A percentile compares a stretch with the other conserved stretches of the same genome.
Conservation (phyloP, 176 grass and related monocot species). For the Raddia guianensis region DNA sequence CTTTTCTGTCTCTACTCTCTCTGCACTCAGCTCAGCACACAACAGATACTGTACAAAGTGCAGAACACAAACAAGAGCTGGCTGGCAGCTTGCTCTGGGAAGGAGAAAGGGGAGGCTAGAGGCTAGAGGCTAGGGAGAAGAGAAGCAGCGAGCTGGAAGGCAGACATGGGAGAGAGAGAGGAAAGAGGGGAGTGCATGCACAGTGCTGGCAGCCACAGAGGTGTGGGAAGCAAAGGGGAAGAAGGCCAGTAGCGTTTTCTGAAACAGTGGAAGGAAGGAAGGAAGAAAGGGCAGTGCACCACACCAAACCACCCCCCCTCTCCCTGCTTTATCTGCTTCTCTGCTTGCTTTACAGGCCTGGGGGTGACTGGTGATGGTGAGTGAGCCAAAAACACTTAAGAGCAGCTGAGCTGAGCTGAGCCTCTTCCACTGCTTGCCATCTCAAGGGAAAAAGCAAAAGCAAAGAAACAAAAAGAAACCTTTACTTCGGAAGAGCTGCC, state of each 20-base stretch:
- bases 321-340: constrained; percentile 15
- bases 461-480: background rate
- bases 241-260: constrained; percentile 15
- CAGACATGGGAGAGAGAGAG: constrained; percentile 43
- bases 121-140: background rate
- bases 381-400: background rate
- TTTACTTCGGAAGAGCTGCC: background rate
- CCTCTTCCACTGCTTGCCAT: background rate
- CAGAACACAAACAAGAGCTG: constrained; percentile 35
- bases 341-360: constrained; percentile 29
- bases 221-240: constrained; percentile 31
- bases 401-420: background rate
- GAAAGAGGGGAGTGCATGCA: constrained; percentile 12
- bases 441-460: background rate
- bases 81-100: background rate
- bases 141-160: background rate
- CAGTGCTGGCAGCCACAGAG: constrained; percentile 28
- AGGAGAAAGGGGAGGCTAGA: background rate
- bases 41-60: constrained; percentile 8
- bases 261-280: constrained; percentile 21
- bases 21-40: constrained; percentile 21
- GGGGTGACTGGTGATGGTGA: no score
- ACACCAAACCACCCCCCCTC: constrained; percentile 29
- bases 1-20: constrained; percentile 16
- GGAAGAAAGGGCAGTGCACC: background rate